Conservation (phyloP, 805 yeast species). For the Saccharomyces eubayanus region DNA sequence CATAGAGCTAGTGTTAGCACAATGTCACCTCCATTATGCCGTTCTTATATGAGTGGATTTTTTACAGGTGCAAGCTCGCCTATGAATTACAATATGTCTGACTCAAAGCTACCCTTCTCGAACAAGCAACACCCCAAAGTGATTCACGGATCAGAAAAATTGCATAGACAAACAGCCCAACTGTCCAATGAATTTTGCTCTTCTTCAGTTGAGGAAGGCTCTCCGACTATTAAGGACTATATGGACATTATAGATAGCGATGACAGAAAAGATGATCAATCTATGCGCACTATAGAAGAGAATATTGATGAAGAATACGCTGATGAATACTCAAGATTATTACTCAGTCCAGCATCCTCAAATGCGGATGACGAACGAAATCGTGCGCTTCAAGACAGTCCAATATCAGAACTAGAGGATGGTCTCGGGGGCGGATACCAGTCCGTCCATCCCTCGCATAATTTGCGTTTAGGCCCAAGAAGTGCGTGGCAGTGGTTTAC, state of each 20-base stretch:
- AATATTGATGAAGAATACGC: not conserved
- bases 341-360: constrained; percentile 14
- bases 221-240: constrained; percentile 7
- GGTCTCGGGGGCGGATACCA: constrained; percentile 1
- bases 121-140: constrained; percentile 3
- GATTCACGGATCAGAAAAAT: constrained; percentile 22
- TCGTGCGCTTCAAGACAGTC: not conserved
- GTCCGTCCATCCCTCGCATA: not conserved
- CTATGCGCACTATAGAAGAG: constrained; percentile 1
- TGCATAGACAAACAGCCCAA: constrained; percentile 30
- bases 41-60: constrained; percentile 25
- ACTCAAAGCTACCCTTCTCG: not conserved
- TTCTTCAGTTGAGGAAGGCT: constrained; percentile 11
- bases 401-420: not conserved
- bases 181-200: constrained; percentile 24
- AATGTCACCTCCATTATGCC: constrained; percentile 11
- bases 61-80: not conserved
- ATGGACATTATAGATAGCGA: constrained; percentile 9
- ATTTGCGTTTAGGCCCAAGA: not conserved
- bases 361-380: constrained; percentile 1
- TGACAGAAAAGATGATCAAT: constrained; percentile 1
- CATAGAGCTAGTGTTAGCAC: not conserved
- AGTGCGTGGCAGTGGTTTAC: not conserved
- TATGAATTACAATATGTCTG: not conserved
- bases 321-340: constrained; percentile 7